A percentile compares a stretch with the other conserved stretches of the same genome.
Evolutionary conservation across 208 protist genomes (phyloP).

Genomic region (Porcisia deanei): DNA sequence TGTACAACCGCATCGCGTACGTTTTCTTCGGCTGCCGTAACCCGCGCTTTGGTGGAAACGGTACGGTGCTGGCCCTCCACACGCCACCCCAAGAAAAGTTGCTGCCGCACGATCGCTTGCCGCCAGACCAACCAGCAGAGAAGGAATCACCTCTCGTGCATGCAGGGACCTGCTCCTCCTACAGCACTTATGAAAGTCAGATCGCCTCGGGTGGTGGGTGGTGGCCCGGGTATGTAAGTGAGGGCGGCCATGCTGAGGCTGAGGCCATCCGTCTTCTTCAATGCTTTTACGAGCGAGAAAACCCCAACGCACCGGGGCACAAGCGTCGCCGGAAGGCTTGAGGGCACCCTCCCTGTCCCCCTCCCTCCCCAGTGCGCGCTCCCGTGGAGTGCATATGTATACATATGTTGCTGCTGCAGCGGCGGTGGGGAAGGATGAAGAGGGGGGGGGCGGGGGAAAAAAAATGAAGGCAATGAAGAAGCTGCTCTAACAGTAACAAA

Average conservation of each 20-base stretch:
- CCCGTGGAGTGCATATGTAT: neutral
- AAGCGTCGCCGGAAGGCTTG: conserved; percentile 65
- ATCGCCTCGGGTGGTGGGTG: neutral
- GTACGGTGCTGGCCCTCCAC: conserved; percentile 85
- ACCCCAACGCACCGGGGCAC: conserved; percentile 66
- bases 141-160: neutral
- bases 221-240: conserved; percentile 55
- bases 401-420: neutral
- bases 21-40: conserved; percentile 94
- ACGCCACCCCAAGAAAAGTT: neutral
- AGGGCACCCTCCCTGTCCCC: neutral
- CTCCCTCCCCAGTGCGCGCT: neutral
- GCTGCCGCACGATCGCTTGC: neutral
- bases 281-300: conserved; percentile 83
- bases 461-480: too few species aligned
- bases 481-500: too few species aligned
- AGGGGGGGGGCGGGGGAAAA: too few species aligned
- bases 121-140: neutral
- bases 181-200: neutral
- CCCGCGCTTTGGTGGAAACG: conserved; percentile 95
- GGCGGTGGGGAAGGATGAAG: neutral
- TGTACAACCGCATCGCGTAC: conserved; percentile 60
- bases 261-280: conserved; percentile 77
- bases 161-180: neutral
- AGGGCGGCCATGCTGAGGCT: conserved; percentile 58